Percentiles rank a stretch among this genome's conserved stretches.
Conservation (phyloP, 495 filamentous ascomycete genomes). For the Podospora pseudoanserina region DNA sequence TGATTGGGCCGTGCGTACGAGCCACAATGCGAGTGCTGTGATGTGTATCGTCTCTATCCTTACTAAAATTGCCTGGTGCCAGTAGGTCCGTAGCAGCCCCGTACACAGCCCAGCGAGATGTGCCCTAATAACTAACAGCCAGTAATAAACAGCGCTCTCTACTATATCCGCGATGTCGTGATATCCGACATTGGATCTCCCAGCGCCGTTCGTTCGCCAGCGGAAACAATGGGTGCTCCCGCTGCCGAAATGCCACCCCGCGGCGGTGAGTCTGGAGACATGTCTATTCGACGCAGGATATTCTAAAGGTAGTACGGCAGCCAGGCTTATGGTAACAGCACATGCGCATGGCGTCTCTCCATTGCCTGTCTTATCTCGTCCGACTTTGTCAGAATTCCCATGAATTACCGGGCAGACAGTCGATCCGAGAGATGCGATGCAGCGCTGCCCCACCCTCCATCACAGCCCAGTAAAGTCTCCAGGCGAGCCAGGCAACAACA, state of each 20-base stretch:
- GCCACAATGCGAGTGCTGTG: slow-evolving; percentile 5
- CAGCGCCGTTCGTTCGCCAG: slow-evolving; percentile 9
- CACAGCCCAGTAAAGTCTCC: slow-evolving; percentile 7
- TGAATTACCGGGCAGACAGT: background rate
- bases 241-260: slow-evolving; percentile 11
- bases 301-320: background rate
- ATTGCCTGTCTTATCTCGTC: background rate
- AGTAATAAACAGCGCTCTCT: background rate
- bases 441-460: slow-evolving; percentile 11
- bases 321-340: background rate
- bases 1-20: slow-evolving; percentile 7
- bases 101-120: background rate
- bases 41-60: background rate
- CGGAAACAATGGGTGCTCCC: slow-evolving; percentile 10
- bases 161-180: background rate
- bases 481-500: slow-evolving; percentile 5
- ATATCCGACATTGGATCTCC: background rate
- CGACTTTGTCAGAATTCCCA: background rate
- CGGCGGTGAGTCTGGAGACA: slow-evolving; percentile 3
- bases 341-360: background rate
- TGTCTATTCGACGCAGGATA: background rate
- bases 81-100: background rate
- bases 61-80: background rate
- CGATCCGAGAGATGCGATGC: background rate
- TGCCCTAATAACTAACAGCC: background rate